Percentiles rank a stretch among this genome's conserved stretches.
Conservation (phyloP, 805 yeast species). For the Schizosaccharomyces cryophilus region DNA sequence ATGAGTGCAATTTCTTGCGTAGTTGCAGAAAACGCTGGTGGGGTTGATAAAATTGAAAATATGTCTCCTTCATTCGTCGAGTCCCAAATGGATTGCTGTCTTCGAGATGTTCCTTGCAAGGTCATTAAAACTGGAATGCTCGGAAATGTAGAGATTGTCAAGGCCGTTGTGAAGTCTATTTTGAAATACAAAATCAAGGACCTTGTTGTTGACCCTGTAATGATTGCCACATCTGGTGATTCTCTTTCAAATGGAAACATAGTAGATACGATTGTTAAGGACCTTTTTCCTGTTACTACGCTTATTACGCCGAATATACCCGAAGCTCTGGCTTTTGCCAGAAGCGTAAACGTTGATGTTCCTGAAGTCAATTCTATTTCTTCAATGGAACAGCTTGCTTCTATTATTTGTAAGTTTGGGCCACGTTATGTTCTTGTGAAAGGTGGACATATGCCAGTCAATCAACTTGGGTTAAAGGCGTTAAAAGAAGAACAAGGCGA, state of each 20-base stretch:
- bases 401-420: constrained; percentile 17
- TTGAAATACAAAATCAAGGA: constrained; percentile 13
- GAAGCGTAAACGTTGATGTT: constrained; percentile 7
- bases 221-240: constrained; percentile 61
- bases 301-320: constrained; percentile 52
- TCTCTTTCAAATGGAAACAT: constrained; percentile 26
- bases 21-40: constrained; percentile 48
- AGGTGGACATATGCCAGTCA: constrained; percentile 47
- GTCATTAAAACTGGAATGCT: constrained; percentile 58
- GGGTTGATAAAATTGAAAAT: constrained; percentile 17
- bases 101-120: constrained; percentile 36
- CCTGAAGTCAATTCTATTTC: constrained; percentile 16
- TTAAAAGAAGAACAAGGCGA: constrained; percentile 3
- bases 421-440: constrained; percentile 39
- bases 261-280: constrained; percentile 20
- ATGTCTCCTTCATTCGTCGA: constrained; percentile 22
- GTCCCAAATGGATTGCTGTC: constrained; percentile 27
- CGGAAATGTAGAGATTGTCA: constrained; percentile 26
- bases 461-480: constrained; percentile 4
- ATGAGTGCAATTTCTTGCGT: constrained; percentile 54
- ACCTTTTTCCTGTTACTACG: constrained; percentile 27
- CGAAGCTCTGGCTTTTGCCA: constrained; percentile 29
- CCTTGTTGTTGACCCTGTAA: constrained; percentile 59
- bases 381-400: constrained; percentile 20
- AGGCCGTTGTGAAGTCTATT: constrained; percentile 20